Conservation (phyloP, 768 basidiomycete genomes). For the Solioccasus polychromus region DNA sequence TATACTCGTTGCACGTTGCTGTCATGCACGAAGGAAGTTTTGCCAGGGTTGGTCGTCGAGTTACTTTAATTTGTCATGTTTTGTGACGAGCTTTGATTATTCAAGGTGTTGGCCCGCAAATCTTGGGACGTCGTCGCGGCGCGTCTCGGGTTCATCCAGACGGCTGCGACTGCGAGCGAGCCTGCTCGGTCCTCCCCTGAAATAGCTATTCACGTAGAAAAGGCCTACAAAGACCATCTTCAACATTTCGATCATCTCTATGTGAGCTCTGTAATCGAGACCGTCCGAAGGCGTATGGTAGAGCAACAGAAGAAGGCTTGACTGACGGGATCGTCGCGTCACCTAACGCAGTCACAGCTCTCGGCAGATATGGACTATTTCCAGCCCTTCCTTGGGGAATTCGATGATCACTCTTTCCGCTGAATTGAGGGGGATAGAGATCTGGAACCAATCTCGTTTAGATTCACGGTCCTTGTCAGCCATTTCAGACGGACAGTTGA, state of each 20-base stretch:
- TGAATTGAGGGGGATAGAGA: slow-evolving; percentile 2
- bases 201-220: slow-evolving; percentile 27
- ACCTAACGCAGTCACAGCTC: slow-evolving; percentile 10
- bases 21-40: slow-evolving; percentile 34
- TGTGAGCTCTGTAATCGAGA: slow-evolving; percentile 31
- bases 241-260: slow-evolving; percentile 34
- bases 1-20: slow-evolving; percentile 29
- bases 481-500: slow-evolving; percentile 6
- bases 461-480: not conserved
- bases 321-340: no score
- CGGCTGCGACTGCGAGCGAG: slow-evolving; percentile 16
- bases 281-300: slow-evolving; percentile 30
- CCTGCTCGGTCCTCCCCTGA: slow-evolving; percentile 25
- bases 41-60: slow-evolving; percentile 21
- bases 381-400: slow-evolving; percentile 17
- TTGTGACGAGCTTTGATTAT: slow-evolving; percentile 3
- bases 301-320: slow-evolving; percentile 30
- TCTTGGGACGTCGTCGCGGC: slow-evolving; percentile 27
- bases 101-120: slow-evolving; percentile 24
- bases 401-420: slow-evolving; percentile 3
- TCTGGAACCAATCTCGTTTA: slow-evolving; percentile 5
- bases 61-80: slow-evolving; percentile 1
- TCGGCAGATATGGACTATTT: slow-evolving; percentile 5
- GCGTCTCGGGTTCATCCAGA: slow-evolving; percentile 27
- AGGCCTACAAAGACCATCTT: slow-evolving; percentile 27